phyloP scores from a whole-genome alignment of 2,329 filamentous ascomycete species.

The Davidsoniella australis region DNA sequence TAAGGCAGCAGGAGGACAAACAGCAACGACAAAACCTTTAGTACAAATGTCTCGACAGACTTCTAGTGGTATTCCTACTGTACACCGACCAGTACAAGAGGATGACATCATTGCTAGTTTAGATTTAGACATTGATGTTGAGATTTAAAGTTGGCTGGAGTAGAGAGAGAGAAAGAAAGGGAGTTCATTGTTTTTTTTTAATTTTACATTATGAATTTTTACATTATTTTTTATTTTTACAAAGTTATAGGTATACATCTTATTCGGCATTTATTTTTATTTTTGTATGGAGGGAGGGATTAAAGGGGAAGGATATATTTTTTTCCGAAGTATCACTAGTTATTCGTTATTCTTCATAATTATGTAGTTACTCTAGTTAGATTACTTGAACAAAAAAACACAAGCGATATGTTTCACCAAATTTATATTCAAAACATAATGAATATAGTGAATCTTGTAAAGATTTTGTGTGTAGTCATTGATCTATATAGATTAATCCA shows the following conservation, averaged over 20 bases:
- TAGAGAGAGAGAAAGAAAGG: background rate
- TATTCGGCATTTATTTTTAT: no score
- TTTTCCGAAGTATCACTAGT: no score
- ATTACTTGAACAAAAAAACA: no score
- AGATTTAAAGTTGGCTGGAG: slow-evolving; percentile 20
- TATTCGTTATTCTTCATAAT: no score
- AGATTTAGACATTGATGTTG: slow-evolving; percentile 84
- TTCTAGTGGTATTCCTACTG: slow-evolving; percentile 36
- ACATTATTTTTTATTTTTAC: background rate
- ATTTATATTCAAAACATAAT: no score
- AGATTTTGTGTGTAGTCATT: no score
- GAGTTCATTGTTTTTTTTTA: background rate
- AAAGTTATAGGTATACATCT: background rate
- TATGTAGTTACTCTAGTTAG: no score
- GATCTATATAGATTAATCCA: no score
- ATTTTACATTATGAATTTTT: background rate
- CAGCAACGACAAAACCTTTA: background rate
- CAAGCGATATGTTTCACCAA: no score
- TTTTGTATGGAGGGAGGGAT: no score
- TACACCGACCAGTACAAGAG: slow-evolving; percentile 67
- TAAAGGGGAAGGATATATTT: no score
- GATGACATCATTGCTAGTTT: slow-evolving; percentile 83
- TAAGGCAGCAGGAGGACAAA: slow-evolving; percentile 14
- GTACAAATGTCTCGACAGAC: slow-evolving; percentile 20
- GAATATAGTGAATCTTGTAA: no score